Conservation (phyloP, 352 stramenopile genomes). For the Paralagenidium karlingii region DNA sequence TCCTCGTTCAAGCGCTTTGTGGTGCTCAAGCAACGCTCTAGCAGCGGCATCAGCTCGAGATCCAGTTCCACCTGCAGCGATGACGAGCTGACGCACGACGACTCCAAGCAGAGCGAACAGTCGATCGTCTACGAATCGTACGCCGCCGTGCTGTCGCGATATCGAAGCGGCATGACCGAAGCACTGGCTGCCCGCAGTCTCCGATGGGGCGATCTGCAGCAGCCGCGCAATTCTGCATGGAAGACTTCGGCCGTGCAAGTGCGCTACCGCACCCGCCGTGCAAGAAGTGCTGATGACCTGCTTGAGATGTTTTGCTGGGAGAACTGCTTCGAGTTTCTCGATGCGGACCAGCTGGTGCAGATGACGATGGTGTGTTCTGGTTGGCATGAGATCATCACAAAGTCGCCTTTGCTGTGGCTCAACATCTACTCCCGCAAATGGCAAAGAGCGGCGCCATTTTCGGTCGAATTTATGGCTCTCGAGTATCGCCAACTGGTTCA, state of each 20-base stretch:
- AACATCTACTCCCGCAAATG: constrained; percentile 52
- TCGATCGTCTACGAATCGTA: constrained; percentile 61
- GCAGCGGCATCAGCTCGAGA: no score
- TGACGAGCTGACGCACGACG: constrained; percentile 12
- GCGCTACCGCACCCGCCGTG: constrained; percentile 10
- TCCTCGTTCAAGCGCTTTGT: no score
- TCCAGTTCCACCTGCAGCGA: constrained; percentile 29
- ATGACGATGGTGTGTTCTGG: constrained; percentile 31
- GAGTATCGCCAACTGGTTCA: constrained; percentile 26
- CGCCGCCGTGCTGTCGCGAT: constrained; percentile 44
- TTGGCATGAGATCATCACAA: constrained; percentile 35
- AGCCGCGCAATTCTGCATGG: constrained; percentile 14
- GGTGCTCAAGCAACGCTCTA: no score
- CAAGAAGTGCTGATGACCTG: constrained; percentile 3
- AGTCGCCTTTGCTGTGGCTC: constrained; percentile 30
- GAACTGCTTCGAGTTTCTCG: constrained; percentile 66
- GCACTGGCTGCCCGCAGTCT: constrained; percentile 17
- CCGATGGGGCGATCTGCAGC: constrained; percentile 61
- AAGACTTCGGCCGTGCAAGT: no score
- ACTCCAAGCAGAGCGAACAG: constrained; percentile 14
- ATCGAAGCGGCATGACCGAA: constrained; percentile 5
- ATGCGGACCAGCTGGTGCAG: constrained; percentile 26
- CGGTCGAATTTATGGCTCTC: constrained; percentile 19
- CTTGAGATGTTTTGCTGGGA: constrained; percentile 42
- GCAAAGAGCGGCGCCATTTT: constrained; percentile 13